These are phyloP conservation scores for Sisymbrium irio DNA, from an alignment of 345 rosid genomes.

Conservation along the genomic window DNA sequence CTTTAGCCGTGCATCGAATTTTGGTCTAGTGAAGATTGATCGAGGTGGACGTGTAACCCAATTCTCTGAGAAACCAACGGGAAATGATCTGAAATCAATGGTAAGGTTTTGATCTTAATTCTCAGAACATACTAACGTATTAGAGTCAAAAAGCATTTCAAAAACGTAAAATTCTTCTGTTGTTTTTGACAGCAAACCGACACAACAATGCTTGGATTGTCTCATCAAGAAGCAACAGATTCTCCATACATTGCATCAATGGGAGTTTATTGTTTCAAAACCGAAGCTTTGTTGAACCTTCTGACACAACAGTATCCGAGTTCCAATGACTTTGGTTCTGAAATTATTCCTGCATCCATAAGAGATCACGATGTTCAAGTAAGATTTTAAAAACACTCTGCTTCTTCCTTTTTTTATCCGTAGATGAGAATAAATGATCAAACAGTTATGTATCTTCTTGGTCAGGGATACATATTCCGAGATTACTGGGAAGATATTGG, in stretches of 20 bases:
- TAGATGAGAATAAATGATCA: not conserved
- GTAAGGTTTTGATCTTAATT: slow-evolving; percentile 33
- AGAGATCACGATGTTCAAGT: slow-evolving; percentile 72
- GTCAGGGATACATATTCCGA: slow-evolving; percentile 59
- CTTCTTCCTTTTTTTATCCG: not conserved
- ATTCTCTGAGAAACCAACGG: slow-evolving; percentile 75
- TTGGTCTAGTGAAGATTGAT: slow-evolving; percentile 73
- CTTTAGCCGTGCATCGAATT: slow-evolving; percentile 74
- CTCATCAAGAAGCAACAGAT: slow-evolving; percentile 51
- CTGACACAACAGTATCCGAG: slow-evolving; percentile 58
- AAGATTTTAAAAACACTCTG: not conserved
- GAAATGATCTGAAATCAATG: slow-evolving; percentile 65
- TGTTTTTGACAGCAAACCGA: slow-evolving; percentile 54
- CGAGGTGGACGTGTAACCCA: slow-evolving; percentile 55
- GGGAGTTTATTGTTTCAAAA: slow-evolving; percentile 83
- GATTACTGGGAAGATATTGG: slow-evolving; percentile 95
- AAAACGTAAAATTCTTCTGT: not conserved
- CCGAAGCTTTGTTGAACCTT: slow-evolving; percentile 64
- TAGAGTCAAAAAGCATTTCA: not conserved
- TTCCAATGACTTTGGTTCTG: slow-evolving; percentile 90
- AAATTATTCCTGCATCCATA: slow-evolving; percentile 65
- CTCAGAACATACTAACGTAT: not conserved
- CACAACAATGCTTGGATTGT: slow-evolving; percentile 58
- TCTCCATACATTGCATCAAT: slow-evolving; percentile 80
- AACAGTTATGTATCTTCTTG: not conserved